Base-by-base conservation (phyloP, 345 rosid genomes). In the Laguncularia racemosa region DNA sequence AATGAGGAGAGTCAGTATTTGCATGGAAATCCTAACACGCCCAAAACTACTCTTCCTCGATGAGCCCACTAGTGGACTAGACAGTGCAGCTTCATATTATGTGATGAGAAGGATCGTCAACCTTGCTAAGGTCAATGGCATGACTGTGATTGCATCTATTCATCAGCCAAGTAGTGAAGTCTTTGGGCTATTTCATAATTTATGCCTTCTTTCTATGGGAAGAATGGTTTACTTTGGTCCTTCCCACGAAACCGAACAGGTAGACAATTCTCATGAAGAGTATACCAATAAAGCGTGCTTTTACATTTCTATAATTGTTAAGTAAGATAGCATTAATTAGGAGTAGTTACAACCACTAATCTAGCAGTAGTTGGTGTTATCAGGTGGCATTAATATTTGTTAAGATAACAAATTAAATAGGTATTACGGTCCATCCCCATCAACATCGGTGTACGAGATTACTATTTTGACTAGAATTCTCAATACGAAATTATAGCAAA, bases 1-100 rank as follows among this genome's bases (percentile, higher is more conserved):
- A 44, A 79, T 70, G 58, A 59, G 81, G 57, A 67, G 78, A 57
- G 81, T 75, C 6, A 72, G 76, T 61, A 79, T 75, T 54, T 79
- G 81, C 56, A 76, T 70, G 6, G 84, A 79, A 47, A 73, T 79
- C 62, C 40, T 79, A 21, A 75, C 70, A 3, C 16, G 78, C 0
- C 83, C 83, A 0, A 67, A 68, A 56, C 78, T 75, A 14, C 50
- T 78, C 19, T 78, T 78, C 49, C 72, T 75, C 0, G 80, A 75
- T 15, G 74, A 67, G 59, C 80, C 76, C 0, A 78, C 83, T 0
- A 75, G 78, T 26, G 83, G 80, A 10, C 71, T 78, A 0, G 80
- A 78, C 15, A 69, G 83, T 49, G 83, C 80, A 6, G 73, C 78
- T 3, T 75, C 80, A 7, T 75, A 47, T 56, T 69, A 78, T 56